These are phyloP conservation scores for Cladophialophora psammophila DNA, from an alignment of 2,329 filamentous ascomycete genomes.

Conservation along the genomic window DNA sequence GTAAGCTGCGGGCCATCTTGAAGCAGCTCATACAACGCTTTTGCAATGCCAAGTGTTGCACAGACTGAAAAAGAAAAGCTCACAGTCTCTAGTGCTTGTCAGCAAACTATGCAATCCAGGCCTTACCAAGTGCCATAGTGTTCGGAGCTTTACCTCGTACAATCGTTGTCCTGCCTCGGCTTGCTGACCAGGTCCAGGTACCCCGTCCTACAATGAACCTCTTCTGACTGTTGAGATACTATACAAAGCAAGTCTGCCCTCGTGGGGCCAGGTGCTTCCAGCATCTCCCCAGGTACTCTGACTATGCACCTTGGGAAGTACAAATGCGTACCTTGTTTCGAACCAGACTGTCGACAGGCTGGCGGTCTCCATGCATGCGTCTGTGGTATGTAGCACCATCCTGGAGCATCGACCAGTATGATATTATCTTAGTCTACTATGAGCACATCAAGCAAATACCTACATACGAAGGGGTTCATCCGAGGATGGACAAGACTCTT, in stretches of 20 bases:
- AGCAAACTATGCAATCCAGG: neutral
- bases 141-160: neutral
- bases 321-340: neutral
- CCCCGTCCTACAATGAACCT: neutral
- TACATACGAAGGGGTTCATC: neutral
- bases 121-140: neutral
- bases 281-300: neutral
- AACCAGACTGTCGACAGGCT: neutral
- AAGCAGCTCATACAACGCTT: neutral
- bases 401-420: neutral
- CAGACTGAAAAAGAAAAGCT: neutral
- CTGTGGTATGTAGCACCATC: too few relatives aligned
- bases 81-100: neutral
- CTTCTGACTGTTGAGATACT: neutral
- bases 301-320: neutral
- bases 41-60: neutral
- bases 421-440: neutral
- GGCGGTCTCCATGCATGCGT: too few relatives aligned
- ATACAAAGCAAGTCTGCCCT: neutral
- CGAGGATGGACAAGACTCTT: constrained; percentile 4
- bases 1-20: too few relatives aligned
- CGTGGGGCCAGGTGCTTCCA: neutral
- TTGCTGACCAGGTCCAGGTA: neutral
- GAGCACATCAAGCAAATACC: neutral
- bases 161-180: neutral